phyloP scores from a whole-genome alignment of 2,329 filamentous ascomycete genomes.

The Nothophoma quercina region DNA sequence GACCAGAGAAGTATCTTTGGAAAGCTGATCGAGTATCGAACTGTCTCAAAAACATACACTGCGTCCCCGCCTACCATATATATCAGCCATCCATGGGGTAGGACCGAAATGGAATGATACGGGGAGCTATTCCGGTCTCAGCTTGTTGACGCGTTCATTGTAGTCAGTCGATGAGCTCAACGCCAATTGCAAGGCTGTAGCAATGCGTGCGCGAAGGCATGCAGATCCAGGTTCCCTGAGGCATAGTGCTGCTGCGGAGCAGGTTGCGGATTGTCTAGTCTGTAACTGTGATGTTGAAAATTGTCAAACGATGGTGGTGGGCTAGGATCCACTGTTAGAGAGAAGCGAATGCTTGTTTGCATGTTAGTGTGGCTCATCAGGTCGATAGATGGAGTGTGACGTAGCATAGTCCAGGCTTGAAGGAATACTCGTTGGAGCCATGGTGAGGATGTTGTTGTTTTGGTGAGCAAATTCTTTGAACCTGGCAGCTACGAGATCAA shows the following conservation, averaged over 20 bases:
- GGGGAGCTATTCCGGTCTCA: slow-evolving; percentile 14
- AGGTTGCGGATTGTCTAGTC: slow-evolving; percentile 26
- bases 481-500: background rate
- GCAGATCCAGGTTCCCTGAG: slow-evolving; percentile 26
- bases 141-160: slow-evolving; percentile 16
- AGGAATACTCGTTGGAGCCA: background rate
- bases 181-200: slow-evolving; percentile 17
- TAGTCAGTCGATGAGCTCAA: slow-evolving; percentile 17
- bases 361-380: slow-evolving; percentile 12
- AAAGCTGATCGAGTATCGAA: slow-evolving; percentile 15
- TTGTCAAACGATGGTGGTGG: slow-evolving; percentile 30
- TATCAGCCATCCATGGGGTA: slow-evolving; percentile 14
- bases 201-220: slow-evolving; percentile 21
- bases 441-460: background rate
- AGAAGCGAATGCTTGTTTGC: slow-evolving; percentile 14
- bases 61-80: slow-evolving; percentile 10
- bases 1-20: slow-evolving; percentile 13
- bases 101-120: slow-evolving; percentile 17
- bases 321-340: slow-evolving; percentile 11
- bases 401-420: background rate
- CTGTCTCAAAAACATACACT: slow-evolving; percentile 5
- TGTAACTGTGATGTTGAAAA: slow-evolving; percentile 34
- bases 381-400: background rate
- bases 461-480: too few species aligned
- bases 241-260: slow-evolving; percentile 27